Evolutionary conservation across 768 basidiomycete species (phyloP).

Genomic region (Favolaschia claudopus): DNA sequence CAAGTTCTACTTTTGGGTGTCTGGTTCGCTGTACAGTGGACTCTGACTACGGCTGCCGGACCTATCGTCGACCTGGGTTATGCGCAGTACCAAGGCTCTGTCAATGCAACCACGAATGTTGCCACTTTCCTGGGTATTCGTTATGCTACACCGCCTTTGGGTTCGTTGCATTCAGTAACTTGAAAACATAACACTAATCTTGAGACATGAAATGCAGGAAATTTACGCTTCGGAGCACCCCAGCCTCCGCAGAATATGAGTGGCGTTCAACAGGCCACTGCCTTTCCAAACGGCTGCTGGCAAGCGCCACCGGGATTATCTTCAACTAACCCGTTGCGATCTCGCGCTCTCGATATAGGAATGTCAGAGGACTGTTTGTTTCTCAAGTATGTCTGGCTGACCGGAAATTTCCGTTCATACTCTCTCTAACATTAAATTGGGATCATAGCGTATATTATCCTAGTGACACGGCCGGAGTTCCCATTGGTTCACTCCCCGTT

Average conservation of each 20-base stretch:
- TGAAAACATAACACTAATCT: too few species aligned
- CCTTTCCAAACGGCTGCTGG: constrained; percentile 25
- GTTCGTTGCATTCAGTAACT: too few species aligned
- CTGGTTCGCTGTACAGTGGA: too few species aligned
- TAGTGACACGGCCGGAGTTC: neutral
- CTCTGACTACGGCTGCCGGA: too few species aligned
- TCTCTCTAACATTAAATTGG: neutral
- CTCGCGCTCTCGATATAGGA: neutral
- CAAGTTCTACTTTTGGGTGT: too few species aligned
- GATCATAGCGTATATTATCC: constrained; percentile 5
- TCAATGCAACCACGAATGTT: constrained; percentile 28
- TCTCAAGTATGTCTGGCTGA: neutral
- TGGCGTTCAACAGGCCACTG: constrained; percentile 21
- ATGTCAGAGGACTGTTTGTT: constrained; percentile 20
- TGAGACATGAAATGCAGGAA: too few species aligned
- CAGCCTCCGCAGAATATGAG: constrained; percentile 15
- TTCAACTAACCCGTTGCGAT: constrained; percentile 23
- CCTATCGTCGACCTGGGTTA: constrained; percentile 39
- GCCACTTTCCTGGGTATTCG: constrained; percentile 37
- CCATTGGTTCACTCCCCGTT: neutral
- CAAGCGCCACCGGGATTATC: constrained; percentile 27
- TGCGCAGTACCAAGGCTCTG: constrained; percentile 36
- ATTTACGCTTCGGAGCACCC: constrained; percentile 22
- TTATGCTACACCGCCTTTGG: constrained; percentile 40
- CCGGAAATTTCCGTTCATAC: neutral